These are phyloP conservation scores for Ceratocystis lukuohia DNA, from an alignment of 2,329 filamentous ascomycete species.

Conservation along the genomic window DNA sequence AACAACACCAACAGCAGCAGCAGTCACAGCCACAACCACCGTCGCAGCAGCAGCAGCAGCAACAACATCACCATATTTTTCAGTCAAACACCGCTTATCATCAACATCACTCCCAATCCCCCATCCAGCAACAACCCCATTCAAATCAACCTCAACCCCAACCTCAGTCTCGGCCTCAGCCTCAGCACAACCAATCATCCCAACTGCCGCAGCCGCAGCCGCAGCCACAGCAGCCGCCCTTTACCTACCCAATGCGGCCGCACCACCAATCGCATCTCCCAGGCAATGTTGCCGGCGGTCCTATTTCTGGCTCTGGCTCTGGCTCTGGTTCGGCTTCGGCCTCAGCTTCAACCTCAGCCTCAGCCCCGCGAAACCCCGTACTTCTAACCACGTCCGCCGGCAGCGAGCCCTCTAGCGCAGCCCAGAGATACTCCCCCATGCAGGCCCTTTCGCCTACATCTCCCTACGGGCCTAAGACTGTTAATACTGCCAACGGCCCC, in stretches of 20 bases:
- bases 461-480: slow-evolving; percentile 56
- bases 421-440: slow-evolving; percentile 93
- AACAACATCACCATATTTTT: not conserved
- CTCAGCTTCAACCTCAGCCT: slow-evolving; percentile 43
- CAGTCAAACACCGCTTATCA: not conserved
- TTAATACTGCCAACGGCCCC: slow-evolving; percentile 48
- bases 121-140: slow-evolving; percentile 5
- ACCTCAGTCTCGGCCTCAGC: slow-evolving; percentile 28
- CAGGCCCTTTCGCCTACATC: slow-evolving; percentile 70
- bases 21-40: slow-evolving; percentile 22
- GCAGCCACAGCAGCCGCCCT: slow-evolving; percentile 47
- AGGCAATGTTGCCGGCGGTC: slow-evolving; percentile 29
- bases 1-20: slow-evolving; percentile 23
- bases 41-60: slow-evolving; percentile 19
- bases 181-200: slow-evolving; percentile 22
- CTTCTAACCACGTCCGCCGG: slow-evolving; percentile 24
- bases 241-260: slow-evolving; percentile 73
- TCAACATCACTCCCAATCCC: slow-evolving; percentile 8
- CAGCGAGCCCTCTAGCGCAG: slow-evolving; percentile 63
- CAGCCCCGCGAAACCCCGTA: slow-evolving; percentile 41
- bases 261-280: slow-evolving; percentile 62
- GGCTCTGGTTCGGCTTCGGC: slow-evolving; percentile 22
- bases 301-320: slow-evolving; percentile 22
- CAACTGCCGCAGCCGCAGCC: slow-evolving; percentile 38
- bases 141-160: slow-evolving; percentile 7